Evolutionary conservation across 352 stramenopile species (phyloP).

Genomic region (Globisporangium ultimum): DNA sequence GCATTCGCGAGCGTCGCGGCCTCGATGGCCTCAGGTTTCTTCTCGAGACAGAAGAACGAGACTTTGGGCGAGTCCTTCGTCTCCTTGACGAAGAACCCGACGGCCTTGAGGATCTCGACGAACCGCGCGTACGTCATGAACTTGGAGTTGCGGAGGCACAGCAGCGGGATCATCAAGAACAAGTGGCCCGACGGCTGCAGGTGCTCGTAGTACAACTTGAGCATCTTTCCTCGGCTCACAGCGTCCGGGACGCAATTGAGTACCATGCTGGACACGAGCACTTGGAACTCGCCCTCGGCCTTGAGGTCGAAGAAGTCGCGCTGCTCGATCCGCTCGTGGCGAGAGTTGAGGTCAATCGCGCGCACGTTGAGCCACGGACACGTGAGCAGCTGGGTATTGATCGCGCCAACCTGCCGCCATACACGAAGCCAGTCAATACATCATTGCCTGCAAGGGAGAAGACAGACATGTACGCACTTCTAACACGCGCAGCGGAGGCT

Average conservation of each 20-base stretch:
- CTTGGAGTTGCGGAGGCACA: conserved; percentile 72
- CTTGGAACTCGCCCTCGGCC: conserved; percentile 74
- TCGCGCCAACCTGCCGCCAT: conserved; percentile 87
- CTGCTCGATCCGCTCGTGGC: conserved; percentile 88
- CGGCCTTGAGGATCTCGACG: conserved; percentile 56
- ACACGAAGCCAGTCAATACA: conserved; percentile 21
- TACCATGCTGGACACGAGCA: conserved; percentile 94
- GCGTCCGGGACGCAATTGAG: conserved; percentile 96
- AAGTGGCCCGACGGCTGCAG: conserved; percentile 46
- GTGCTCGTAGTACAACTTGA: conserved; percentile 60
- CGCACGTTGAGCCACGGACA: conserved; percentile 90
- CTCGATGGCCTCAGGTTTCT: conserved; percentile 20
- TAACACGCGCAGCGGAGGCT: conserved; percentile 49
- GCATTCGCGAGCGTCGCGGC: conserved; percentile 12
- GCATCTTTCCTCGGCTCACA: conserved; percentile 72
- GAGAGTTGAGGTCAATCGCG: conserved; percentile 94
- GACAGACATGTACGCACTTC: conserved; percentile 33
- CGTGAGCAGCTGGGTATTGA: conserved; percentile 96
- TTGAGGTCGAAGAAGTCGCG: conserved; percentile 89
- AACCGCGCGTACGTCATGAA: conserved; percentile 77
- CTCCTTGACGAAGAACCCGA: conserved; percentile 64
- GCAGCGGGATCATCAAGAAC: conserved; percentile 76
- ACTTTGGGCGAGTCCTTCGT: conserved; percentile 81
- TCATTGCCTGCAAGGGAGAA: too few species aligned
- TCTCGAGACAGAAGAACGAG: conserved; percentile 78